A percentile compares a stretch with the other conserved stretches of the same genome.
Evolutionary conservation across 2,329 filamentous ascomycete genomes (phyloP).

Genomic region (Monilinia laxa): DNA sequence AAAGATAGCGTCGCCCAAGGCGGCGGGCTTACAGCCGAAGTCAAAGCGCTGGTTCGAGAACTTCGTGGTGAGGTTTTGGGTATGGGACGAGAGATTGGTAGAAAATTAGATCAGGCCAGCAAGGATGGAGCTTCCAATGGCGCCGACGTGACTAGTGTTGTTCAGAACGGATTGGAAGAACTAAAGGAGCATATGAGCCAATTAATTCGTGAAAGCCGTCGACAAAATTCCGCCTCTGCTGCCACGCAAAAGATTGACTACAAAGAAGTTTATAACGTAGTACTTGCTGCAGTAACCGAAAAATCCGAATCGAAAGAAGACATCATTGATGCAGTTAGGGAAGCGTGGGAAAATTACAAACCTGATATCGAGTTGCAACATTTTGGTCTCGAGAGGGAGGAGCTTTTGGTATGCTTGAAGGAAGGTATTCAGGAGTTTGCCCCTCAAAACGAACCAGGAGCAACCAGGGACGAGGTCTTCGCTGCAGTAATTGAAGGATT

Average conservation of each 20-base stretch:
- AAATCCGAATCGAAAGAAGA: constrained; percentile 66
- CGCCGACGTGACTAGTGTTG: constrained; percentile 66
- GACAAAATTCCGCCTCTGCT: constrained; percentile 66
- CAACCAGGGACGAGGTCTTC: constrained; percentile 81
- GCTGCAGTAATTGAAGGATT: constrained; percentile 82
- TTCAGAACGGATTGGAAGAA: constrained; percentile 77
- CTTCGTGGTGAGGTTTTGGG: constrained; percentile 88
- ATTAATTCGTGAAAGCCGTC: constrained; percentile 72
- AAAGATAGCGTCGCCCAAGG: constrained; percentile 89
- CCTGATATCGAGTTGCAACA: constrained; percentile 90
- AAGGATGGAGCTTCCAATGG: constrained; percentile 49
- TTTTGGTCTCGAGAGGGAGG: constrained; percentile 84
- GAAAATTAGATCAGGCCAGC: constrained; percentile 73
- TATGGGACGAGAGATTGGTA: constrained; percentile 88
- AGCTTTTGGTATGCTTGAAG: constrained; percentile 81
- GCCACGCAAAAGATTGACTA: constrained; percentile 64
- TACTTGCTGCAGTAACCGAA: constrained; percentile 70
- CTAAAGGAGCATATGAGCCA: constrained; percentile 82
- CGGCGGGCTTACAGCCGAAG: constrained; percentile 85
- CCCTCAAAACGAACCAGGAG: constrained; percentile 51
- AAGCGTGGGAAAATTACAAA: constrained; percentile 93
- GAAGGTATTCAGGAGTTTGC: constrained; percentile 79
- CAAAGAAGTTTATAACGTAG: constrained; percentile 81
- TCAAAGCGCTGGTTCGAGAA: constrained; percentile 87
- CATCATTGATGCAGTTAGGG: constrained; percentile 80